A percentile compares a stretch with the other conserved stretches of the same genome.
These are phyloP conservation scores for Polyporus tsugae DNA, from an alignment of 1,284 basidiomycete species.

Conservation along the genomic window DNA sequence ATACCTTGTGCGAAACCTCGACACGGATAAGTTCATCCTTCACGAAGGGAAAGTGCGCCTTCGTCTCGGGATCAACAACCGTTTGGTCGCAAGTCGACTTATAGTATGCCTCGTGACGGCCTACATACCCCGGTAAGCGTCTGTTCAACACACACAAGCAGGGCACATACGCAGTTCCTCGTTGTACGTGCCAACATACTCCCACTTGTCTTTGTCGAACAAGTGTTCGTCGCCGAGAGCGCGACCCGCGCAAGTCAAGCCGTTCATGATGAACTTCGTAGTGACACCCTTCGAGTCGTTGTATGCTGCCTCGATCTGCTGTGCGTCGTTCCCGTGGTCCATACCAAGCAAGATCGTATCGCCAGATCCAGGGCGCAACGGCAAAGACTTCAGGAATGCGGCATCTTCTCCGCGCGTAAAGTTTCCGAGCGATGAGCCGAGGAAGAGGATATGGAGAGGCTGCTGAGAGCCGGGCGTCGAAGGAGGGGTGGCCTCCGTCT, in stretches of 20 bases:
- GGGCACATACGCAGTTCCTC: constrained; percentile 62
- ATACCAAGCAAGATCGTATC: constrained; percentile 85
- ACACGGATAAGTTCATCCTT: constrained; percentile 85
- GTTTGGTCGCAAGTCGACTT: constrained; percentile 72
- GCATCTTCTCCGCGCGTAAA: constrained; percentile 81
- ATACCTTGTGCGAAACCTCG: constrained; percentile 90
- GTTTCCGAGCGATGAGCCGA: constrained; percentile 96
- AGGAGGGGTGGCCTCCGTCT: constrained; percentile 45
- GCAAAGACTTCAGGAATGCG: constrained; percentile 81
- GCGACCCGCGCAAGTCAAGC: constrained; percentile 71
- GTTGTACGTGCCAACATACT: constrained; percentile 87
- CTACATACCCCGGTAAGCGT: constrained; percentile 47
- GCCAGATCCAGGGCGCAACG: constrained; percentile 75
- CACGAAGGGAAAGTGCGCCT: constrained; percentile 58
- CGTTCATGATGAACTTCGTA: constrained; percentile 90
- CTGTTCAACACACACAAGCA: background rate
- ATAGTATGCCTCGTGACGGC: constrained; percentile 89
- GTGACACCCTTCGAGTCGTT: constrained; percentile 87
- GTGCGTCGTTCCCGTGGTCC: constrained; percentile 81
- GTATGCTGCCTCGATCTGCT: constrained; percentile 82
- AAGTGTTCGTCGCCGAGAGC: constrained; percentile 67
- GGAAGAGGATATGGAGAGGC: constrained; percentile 87
- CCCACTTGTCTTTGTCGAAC: constrained; percentile 79
- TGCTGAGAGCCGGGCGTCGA: constrained; percentile 49
- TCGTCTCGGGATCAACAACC: constrained; percentile 59